Percentiles rank a stretch among this genome's conserved stretches.
Conservation (phyloP, 345 rosid species). For the Firmiana major region DNA sequence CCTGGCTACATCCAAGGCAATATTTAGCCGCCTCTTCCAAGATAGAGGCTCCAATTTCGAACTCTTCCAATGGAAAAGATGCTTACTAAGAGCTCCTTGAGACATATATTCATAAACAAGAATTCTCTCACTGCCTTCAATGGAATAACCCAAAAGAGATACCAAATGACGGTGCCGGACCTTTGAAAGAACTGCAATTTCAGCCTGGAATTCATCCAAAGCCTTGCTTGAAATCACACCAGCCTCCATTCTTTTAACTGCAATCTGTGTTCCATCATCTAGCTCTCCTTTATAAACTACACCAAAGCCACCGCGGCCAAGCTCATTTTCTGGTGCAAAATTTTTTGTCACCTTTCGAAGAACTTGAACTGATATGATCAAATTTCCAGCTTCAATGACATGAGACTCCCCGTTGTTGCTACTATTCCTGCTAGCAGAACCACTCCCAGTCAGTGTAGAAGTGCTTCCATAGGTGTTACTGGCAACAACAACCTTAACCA, state of each 20-base stretch:
- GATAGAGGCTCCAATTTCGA: slow-evolving; percentile 60
- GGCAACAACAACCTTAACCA: slow-evolving; percentile 59
- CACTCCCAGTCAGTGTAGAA: slow-evolving; percentile 41
- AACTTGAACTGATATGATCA: slow-evolving; percentile 72
- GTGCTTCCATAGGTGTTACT: slow-evolving; percentile 44
- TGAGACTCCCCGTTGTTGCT: slow-evolving; percentile 52
- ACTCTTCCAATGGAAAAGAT: slow-evolving; percentile 74
- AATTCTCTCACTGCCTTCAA: slow-evolving; percentile 62
- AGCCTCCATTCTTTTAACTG: slow-evolving; percentile 78
- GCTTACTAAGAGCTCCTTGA: slow-evolving; percentile 73
- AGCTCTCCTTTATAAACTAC: slow-evolving; percentile 73
- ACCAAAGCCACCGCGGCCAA: slow-evolving; percentile 80
- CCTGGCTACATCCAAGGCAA: slow-evolving; percentile 77
- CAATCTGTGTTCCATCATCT: slow-evolving; percentile 67
- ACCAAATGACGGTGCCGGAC: slow-evolving; percentile 77
- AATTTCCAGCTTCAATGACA: slow-evolving; percentile 66
- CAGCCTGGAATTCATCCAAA: slow-evolving; percentile 62
- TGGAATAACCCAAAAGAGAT: slow-evolving; percentile 61
- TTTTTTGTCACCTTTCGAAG: slow-evolving; percentile 64
- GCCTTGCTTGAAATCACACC: slow-evolving; percentile 59
- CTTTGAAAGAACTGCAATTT: slow-evolving; percentile 73
- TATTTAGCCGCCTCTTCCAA: slow-evolving; percentile 63
- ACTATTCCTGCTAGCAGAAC: slow-evolving; percentile 45
- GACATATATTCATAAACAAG: slow-evolving; percentile 80
- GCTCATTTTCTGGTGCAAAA: slow-evolving; percentile 63